Base-by-base conservation (phyloP, 2,329 filamentous ascomycete species). In the Trichoderma harzianum region DNA sequence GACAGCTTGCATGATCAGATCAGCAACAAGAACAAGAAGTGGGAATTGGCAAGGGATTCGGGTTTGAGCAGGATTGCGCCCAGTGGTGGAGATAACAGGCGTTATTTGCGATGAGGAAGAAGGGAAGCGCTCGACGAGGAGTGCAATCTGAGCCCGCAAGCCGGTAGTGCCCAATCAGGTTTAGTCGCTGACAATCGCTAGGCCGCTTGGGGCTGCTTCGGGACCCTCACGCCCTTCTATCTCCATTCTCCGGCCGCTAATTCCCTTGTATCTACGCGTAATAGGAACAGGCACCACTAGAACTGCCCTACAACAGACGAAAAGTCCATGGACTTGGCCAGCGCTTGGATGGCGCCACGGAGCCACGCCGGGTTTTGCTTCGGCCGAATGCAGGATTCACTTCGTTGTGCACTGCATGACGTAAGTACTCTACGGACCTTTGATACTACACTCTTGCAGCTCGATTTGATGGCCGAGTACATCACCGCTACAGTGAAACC, bases 21-120 rank as follows among this genome's bases (percentile, higher is more conserved):
- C 55, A 53, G 28, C 63, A 62, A 69, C 43, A 16, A 8, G n/a
- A 24, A 7, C 55, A 10, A 61, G 34, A 26, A 43, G 64, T 57
- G 53, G 67, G 34, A 51, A 34, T 58, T 21, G 67, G 39, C 55
- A 69, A 69, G 67, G 67, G 67, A 69, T 69, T 69, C 67, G 67
- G 67, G 67, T 60, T 69, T 62, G 39, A 69, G 28, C 28, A 69
- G 57, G 21, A 62, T 34, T 62, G 57, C 57, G 57, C 67, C 57
- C 32, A 61, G 34, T 36, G 67, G 67, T 69, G 67, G 67, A 62
- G 67, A 62, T 69, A 68, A 68, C 57, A 60, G 57, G 28, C 16
- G 64, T 68, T 68, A 68, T 68, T 47, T 43, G 51, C 53, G 36
- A 69, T 18, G 26, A 43, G 36, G 32, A 10, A 32, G 7, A 21